These are phyloP conservation scores for Erodium moschatum DNA, from an alignment of 441 rosid genomes.

Conservation along the genomic window DNA sequence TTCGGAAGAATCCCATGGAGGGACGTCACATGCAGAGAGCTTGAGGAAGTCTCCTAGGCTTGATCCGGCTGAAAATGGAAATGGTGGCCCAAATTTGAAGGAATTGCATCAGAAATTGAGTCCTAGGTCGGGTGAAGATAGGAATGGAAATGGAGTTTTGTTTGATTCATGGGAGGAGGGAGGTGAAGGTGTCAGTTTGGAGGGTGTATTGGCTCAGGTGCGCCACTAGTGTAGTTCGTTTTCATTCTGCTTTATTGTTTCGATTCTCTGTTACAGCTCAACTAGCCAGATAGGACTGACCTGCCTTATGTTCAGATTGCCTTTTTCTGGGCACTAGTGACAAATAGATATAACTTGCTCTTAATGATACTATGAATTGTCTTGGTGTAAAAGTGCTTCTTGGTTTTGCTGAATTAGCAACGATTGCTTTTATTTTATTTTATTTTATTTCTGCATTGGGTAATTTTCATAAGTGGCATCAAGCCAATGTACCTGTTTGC, in stretches of 20 bases:
- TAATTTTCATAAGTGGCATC: not conserved
- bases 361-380: not conserved
- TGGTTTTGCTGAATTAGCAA: not conserved
- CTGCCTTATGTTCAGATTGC: not conserved
- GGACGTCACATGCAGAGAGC: not conserved
- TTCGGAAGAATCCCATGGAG: not conserved
- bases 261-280: not conserved
- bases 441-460: not conserved
- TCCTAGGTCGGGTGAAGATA: not conserved
- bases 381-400: not conserved
- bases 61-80: not conserved
- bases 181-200: conserved; percentile 1
- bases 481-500: not conserved
- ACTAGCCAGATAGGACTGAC: not conserved
- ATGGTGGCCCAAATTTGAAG: conserved; percentile 10
- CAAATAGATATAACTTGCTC: not conserved
- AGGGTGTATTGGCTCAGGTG: conserved; percentile 3
- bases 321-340: not conserved
- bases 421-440: not conserved
- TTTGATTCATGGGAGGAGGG: not conserved
- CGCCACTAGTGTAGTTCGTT: not conserved
- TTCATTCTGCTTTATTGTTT: not conserved
- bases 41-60: conserved; percentile 16
- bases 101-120: not conserved
- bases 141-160: too few species aligned